Evolutionary conservation across 352 stramenopile genomes (phyloP).

Genomic region (Thraustochytrium striatum): DNA sequence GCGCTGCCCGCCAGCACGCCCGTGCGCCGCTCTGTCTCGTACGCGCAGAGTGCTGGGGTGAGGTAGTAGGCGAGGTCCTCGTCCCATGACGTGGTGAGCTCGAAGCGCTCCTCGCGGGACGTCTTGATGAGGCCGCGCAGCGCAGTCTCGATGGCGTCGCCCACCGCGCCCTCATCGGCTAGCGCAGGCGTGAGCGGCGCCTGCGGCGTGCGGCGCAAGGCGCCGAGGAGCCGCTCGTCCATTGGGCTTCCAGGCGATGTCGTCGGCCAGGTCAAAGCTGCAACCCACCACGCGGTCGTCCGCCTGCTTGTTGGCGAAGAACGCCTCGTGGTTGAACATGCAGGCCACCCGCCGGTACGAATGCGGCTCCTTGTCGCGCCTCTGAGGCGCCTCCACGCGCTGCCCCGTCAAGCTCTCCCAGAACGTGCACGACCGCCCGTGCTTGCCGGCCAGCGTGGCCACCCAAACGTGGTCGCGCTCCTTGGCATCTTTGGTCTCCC

Average conservation of each 20-base stretch:
- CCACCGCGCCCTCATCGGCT: constrained; percentile 47
- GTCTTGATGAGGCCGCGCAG: constrained; percentile 59
- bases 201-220: not conserved
- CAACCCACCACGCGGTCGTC: constrained; percentile 53
- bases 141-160: constrained; percentile 58
- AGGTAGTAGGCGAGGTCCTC: constrained; percentile 70
- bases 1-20: constrained; percentile 65
- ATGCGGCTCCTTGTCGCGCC: not conserved
- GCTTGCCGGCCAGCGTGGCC: constrained; percentile 59
- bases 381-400: constrained; percentile 53
- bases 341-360: constrained; percentile 70
- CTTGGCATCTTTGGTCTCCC: constrained; percentile 10
- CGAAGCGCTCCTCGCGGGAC: constrained; percentile 50
- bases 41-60: constrained; percentile 73
- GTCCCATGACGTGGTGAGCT: constrained; percentile 68
- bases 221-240: constrained; percentile 46
- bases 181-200: constrained; percentile 51
- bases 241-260: constrained; percentile 51
- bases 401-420: constrained; percentile 72
- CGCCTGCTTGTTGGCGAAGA: constrained; percentile 71
- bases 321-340: constrained; percentile 67
- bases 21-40: constrained; percentile 75
- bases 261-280: constrained; percentile 51
- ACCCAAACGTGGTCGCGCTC: constrained; percentile 74
- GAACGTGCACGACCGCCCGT: constrained; percentile 51